Base-by-base conservation (phyloP, 2,329 filamentous ascomycete genomes). In the Fusarium sp. region DNA sequence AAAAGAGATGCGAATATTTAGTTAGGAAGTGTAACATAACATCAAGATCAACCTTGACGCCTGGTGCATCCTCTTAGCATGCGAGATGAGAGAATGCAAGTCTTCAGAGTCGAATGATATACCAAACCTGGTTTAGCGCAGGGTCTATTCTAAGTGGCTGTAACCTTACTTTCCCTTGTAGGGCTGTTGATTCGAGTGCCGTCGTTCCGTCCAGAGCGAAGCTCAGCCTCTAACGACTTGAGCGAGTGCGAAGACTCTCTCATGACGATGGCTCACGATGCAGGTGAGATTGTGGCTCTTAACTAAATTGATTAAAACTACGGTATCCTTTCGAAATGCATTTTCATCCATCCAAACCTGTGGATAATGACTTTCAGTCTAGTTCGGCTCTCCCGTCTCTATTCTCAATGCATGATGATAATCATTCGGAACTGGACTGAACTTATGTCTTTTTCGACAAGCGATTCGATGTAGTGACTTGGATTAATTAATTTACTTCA, bases 101-200 rank as follows among this genome's bases (percentile, higher is more conserved):
- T 37, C 34, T 37, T 37, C 34, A 21, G 34, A 12, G 20, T 70
- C 68, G 68, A 71, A 70, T 61, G 42, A 25, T 8, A 54, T 64
- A 21, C 68, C 55, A 46, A 9, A 25, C 66, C 16, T 7, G 55
- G 68, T 53, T 61, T 71, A 71, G 68, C 48, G n/a, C 30, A 6
- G n/a, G 57, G 47, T 66, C 21, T 61, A 12, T 28, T 28, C 54
- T 20, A 41, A 49, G 42, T 66, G 63, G 54, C 61, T 60, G 54
- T 54, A 60, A 60, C 55, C 20, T 28, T 41, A 42, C 62, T 48
- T 66, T 42, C 53, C 63, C 63, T 55, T 45, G 37, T 71, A 70
- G 68, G 68, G 68, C 68, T 70, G 63, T 51, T 49, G 14, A 59
- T 58, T 55, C 49, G 50, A 59, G 46, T 68, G 63, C 64, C 63